phyloP scores from a whole-genome alignment of 257 asterid genomes.

The Handroanthus guayacan region DNA sequence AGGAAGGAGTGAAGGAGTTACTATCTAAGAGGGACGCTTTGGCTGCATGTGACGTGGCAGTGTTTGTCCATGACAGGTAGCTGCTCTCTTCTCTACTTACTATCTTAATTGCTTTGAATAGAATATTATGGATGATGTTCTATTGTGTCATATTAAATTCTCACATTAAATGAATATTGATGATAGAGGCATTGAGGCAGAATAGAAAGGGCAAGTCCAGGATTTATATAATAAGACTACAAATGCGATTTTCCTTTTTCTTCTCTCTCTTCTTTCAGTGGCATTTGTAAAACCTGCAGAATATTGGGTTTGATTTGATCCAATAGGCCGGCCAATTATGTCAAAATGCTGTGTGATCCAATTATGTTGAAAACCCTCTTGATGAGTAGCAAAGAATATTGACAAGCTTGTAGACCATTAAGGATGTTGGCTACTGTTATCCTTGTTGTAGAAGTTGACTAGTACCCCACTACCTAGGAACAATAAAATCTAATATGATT shows the following conservation, averaged over 20 bases:
- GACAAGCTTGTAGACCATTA: background rate
- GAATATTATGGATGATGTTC: constrained; percentile 9
- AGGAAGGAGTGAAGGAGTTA: constrained; percentile 71
- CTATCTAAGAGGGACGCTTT: constrained; percentile 78
- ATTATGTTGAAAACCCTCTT: background rate
- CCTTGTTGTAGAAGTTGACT: background rate
- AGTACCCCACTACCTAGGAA: background rate
- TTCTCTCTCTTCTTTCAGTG: background rate
- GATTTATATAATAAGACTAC: background rate
- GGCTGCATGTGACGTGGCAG: constrained; percentile 88
- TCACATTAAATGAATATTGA: background rate
- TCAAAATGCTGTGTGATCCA: background rate
- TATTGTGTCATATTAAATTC: constrained; percentile 10
- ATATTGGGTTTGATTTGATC: background rate
- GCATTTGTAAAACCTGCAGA: background rate
- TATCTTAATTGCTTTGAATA: constrained; percentile 21
- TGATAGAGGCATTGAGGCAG: background rate
- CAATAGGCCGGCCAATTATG: background rate
- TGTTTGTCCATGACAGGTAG: constrained; percentile 97
- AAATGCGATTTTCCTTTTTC: background rate
- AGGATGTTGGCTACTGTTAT: background rate
- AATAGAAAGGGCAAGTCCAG: background rate
- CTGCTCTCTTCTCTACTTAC: constrained; percentile 18
- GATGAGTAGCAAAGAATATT: background rate
- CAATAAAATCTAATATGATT: background rate